These are phyloP conservation scores for Bocquillonia castaneifolia DNA, from an alignment of 441 rosid genomes.

Conservation along the genomic window DNA sequence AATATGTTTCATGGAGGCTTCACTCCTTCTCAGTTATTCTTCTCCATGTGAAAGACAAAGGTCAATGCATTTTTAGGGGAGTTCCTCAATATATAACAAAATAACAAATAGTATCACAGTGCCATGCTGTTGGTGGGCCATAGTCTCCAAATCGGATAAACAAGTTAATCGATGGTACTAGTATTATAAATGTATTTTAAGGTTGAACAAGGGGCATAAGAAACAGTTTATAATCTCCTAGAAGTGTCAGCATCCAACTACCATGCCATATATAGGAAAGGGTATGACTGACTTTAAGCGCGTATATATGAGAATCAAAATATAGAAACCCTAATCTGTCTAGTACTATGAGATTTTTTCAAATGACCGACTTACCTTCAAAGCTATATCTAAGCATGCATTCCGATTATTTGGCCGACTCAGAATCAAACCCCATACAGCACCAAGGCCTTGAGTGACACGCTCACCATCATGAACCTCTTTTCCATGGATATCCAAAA, in stretches of 20 bases:
- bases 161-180: too few species aligned
- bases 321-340: constrained; percentile 17
- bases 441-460: constrained; percentile 98
- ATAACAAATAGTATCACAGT: too few species aligned
- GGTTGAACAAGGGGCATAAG: too few species aligned
- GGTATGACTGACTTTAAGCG: not conserved
- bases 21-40: not conserved
- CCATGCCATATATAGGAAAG: not conserved
- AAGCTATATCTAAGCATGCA: constrained; percentile 83
- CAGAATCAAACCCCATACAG: constrained; percentile 95
- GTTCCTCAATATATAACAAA: not conserved
- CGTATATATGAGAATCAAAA: constrained; percentile 15
- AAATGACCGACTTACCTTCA: constrained; percentile 55
- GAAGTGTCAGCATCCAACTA: not conserved
- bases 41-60: not conserved
- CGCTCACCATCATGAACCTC: constrained; percentile 81
- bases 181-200: too few species aligned
- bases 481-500: constrained; percentile 60
- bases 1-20: not conserved
- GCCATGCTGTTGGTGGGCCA: too few species aligned
- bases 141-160: too few species aligned
- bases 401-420: constrained; percentile 87
- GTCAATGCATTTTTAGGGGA: not conserved
- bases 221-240: not conserved
- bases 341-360: constrained; percentile 15